Evolutionary conservation across 352 stramenopile species (phyloP).

Genomic region (Salisapilia sapeloensis): DNA sequence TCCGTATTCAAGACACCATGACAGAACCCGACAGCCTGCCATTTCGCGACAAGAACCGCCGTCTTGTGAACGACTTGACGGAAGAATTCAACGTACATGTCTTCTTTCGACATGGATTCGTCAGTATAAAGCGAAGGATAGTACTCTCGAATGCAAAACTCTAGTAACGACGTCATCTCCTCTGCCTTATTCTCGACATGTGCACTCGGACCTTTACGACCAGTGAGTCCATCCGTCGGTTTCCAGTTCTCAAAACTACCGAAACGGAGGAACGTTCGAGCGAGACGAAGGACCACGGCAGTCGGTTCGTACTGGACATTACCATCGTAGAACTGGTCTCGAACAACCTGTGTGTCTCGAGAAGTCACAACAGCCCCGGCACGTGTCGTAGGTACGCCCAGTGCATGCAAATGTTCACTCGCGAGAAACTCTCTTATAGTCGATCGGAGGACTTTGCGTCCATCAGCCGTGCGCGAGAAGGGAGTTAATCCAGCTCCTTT

Average conservation of each 20-base stretch:
- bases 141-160: conserved; percentile 63
- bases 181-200: conserved; percentile 39
- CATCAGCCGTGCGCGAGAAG: conserved; percentile 89
- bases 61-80: conserved; percentile 49
- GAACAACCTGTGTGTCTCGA: conserved; percentile 38
- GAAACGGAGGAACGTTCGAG: conserved; percentile 88
- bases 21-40: conserved; percentile 77
- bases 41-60: conserved; percentile 68
- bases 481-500: conserved; percentile 93
- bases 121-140: conserved; percentile 24
- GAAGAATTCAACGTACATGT: conserved; percentile 31
- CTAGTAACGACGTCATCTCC: conserved; percentile 58
- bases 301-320: conserved; percentile 67
- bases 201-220: conserved; percentile 44
- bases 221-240: conserved; percentile 34
- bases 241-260: conserved; percentile 95
- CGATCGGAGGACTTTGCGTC: conserved; percentile 84
- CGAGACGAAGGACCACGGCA: conserved; percentile 79
- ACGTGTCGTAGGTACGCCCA: conserved; percentile 89
- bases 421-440: conserved; percentile 95
- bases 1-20: conserved; percentile 88
- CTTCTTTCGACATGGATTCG: conserved; percentile 2
- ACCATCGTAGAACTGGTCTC: conserved; percentile 83
- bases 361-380: conserved; percentile 70
- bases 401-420: conserved; percentile 90